Evolutionary conservation across 2,329 filamentous ascomycete species (phyloP).

Genomic region (Lecanicillium sp.): DNA sequence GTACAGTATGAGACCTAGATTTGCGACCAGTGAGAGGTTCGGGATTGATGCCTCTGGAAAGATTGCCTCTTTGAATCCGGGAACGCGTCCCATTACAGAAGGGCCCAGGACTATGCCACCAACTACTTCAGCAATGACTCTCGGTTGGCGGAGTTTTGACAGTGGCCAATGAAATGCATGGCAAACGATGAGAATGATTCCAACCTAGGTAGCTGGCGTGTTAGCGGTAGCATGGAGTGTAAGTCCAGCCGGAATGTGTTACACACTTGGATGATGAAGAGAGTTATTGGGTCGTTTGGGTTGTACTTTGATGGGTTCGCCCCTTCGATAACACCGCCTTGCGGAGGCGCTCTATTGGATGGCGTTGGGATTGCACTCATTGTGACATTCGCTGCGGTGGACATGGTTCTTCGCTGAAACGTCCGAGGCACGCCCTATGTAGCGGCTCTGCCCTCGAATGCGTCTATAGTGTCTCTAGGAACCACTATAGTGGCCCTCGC

Average conservation of each 20-base stretch:
- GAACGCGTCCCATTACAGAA: conserved; percentile 80
- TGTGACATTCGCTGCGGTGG: too few relatives aligned
- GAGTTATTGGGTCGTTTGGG: conserved; percentile 60
- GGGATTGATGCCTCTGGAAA: conserved; percentile 71
- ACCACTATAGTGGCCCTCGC: too few relatives aligned
- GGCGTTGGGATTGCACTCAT: neutral
- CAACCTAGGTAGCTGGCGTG: conserved; percentile 18
- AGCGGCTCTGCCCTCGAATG: too few relatives aligned
- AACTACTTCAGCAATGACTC: conserved; percentile 77
- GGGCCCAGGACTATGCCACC: conserved; percentile 80
- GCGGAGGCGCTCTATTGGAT: conserved; percentile 19
- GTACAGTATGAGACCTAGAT: conserved; percentile 75
- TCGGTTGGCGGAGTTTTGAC: conserved; percentile 67
- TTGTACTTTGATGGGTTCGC: conserved; percentile 61
- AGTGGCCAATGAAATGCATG: conserved; percentile 62
- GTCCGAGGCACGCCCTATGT: too few relatives aligned
- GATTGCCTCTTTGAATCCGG: conserved; percentile 66
- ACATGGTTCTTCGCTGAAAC: too few relatives aligned
- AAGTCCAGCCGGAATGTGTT: neutral
- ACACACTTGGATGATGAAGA: conserved; percentile 66
- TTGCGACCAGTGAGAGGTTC: conserved; percentile 68
- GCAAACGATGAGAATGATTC: conserved; percentile 41
- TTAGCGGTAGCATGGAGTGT: conserved; percentile 3
- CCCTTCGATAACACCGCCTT: conserved; percentile 61
- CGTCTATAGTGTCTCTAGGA: too few relatives aligned